Percentiles rank a stretch among this genome's conserved stretches.
Conservation (phyloP, 73 alveolate species). For the Paraurostyla sp. region DNA sequence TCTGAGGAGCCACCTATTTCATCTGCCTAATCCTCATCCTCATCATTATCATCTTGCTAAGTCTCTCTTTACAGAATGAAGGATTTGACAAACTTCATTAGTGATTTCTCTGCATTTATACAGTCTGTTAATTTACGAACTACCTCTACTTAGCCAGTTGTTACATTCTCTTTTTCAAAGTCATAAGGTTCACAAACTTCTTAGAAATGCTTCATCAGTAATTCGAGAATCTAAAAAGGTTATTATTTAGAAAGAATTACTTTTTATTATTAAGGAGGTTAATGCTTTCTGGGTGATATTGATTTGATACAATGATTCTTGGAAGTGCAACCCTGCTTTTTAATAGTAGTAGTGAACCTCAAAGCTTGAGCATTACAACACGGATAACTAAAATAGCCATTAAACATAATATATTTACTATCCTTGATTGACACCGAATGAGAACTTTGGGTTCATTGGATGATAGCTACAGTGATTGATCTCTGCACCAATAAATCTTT, state of each 20-base stretch:
- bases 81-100: conserved; percentile 18
- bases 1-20: neutral
- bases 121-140: conserved; percentile 32
- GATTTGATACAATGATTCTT: conserved; percentile 60
- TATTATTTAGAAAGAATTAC: neutral
- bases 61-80: neutral
- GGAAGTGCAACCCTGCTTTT: conserved; percentile 72
- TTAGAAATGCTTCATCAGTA: conserved; percentile 26
- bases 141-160: conserved; percentile 26
- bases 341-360: conserved; percentile 65
- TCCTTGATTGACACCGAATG: conserved; percentile 74
- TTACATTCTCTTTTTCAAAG: conserved; percentile 15
- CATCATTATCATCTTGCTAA: neutral
- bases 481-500: conserved; percentile 71
- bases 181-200: conserved; percentile 59
- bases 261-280: neutral
- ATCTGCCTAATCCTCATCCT: conserved; percentile 45
- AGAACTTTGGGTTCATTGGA: conserved; percentile 78
- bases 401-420: neutral
- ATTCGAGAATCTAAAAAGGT: conserved; percentile 1
- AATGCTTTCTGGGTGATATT: neutral
- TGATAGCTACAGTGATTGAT: conserved; percentile 76
- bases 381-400: conserved; percentile 58
- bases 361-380: conserved; percentile 79
- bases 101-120: conserved; percentile 38